Evolutionary conservation across 164 flowering plant species (phyloP), one percentile per base, ranked within the genome.

Genomic region (Magnolia kwangsiensis): DNA sequence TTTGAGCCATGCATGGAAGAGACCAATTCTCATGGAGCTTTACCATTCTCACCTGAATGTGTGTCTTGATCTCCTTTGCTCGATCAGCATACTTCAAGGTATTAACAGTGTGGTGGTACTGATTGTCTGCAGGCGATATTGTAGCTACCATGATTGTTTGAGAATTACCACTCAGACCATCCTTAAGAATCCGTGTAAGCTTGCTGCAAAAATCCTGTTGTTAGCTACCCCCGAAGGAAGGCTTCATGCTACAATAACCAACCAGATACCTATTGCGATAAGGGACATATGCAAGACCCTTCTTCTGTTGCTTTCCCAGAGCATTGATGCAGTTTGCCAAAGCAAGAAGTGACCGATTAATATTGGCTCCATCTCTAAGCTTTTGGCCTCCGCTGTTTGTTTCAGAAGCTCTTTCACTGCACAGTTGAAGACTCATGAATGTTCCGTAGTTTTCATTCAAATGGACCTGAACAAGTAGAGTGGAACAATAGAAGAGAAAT

Each of bases 221-320:
- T 85, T 67, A 86, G 80, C 69, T 59, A 76, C 74, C 78, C 45
- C 55, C 59, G 21, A 55, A 79, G 58, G 31, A 72, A 72, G 65
- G 29, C 10, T 50, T 58, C 24, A 68, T 68, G 51, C 23, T 23
- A 77, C 21, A 72, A 18, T 37, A 72, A 55, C 10, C n/a, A 69
- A 63, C 63, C 37, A 78, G 29, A 72, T 84, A 93, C 98, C 98
- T 94, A 65, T 94, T 92, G 63, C 98, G 92, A 65, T 94, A 94
- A 75, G 98, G 98, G 63, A 92, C 98, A 86, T 94, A 94, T 75
- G 96, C 98, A 80, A 94, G 93, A 72, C 98, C 98, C 89, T 89
- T 94, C 84, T 90, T 94, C 74, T 91, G 96, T 79, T 89, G 97
- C 79, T 94, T 94, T 9, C 98, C 97, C 81, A 94, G 74, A 76